Conservation (phyloP, 805 yeast genomes). For the Candida ipomoeae region DNA sequence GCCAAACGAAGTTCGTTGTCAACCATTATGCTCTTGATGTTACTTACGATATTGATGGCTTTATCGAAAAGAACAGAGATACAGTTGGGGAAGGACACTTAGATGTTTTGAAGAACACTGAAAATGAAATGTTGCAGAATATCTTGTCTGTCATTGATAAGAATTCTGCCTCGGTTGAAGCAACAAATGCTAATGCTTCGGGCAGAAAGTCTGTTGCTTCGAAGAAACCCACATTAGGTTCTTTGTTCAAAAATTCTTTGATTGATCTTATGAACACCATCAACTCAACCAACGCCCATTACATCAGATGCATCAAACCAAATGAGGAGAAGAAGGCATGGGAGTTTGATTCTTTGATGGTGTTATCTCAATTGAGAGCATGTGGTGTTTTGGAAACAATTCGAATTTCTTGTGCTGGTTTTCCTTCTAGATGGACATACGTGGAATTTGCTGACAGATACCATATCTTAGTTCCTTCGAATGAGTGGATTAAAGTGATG, state of each 20-base stretch:
- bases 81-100: constrained; percentile 95
- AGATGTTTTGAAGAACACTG: constrained; percentile 70
- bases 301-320: constrained; percentile 96
- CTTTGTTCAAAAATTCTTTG: constrained; percentile 87
- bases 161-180: constrained; percentile 47
- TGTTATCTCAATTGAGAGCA: constrained; percentile 89
- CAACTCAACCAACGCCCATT: constrained; percentile 91
- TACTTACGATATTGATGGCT: constrained; percentile 86
- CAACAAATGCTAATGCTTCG: constrained; percentile 30
- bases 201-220: constrained; percentile 41
- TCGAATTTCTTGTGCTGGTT: constrained; percentile 95
- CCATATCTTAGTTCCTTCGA: constrained; percentile 73
- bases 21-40: constrained; percentile 95
- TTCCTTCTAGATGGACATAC: constrained; percentile 94
- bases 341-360: constrained; percentile 95
- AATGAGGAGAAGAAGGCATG: constrained; percentile 92
- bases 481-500: constrained; percentile 60
- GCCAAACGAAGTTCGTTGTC: constrained; percentile 84
- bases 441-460: constrained; percentile 89
- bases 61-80: constrained; percentile 94
- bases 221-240: constrained; percentile 90
- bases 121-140: constrained; percentile 60
- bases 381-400: constrained; percentile 98
- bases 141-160: constrained; percentile 64
- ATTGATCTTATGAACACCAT: constrained; percentile 91